Evolutionary conservation across 2,329 filamentous ascomycete species (phyloP), one percentile per base, ranked within the genome.

Genomic region (Talaromyces sp.): DNA sequence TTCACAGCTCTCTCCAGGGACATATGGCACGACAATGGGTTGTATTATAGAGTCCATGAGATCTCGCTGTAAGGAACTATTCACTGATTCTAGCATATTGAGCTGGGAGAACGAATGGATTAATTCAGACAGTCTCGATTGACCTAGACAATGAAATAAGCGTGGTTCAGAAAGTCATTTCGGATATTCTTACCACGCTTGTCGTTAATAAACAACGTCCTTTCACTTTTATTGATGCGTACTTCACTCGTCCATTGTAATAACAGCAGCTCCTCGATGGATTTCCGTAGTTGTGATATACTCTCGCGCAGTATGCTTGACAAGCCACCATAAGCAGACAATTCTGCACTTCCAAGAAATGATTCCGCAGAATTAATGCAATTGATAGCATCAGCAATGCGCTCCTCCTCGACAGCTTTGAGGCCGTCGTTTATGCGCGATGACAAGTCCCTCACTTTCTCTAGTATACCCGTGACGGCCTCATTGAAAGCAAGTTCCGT

Each of bases 181-280:
- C 29, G 6, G 7, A 17, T 58, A 73, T 54, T 72, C 86, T 85
- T 80, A 71, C 83, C 71, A 27, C 80, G 75, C 19, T 74, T 75
- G 12, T 81, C 77, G 27, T 77, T 78, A 35, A 95, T 81, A 0
- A 78, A 81, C 8, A 94, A 75, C 52, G 75, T 80, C 9, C 79
- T 77, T 9, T 78, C 74, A 24, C 83, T 77, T 0, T 79, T 72
- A 67, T 93, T 85, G 19, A 92, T 74, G 1, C 80, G 74, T 12
- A 96, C 77, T 50, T 93, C 77, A 0, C 81, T 78, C 61, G 83
- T 83, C 91, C 92, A 97, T n/a, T 87, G 82, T 58, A 81, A 79
- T 50, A 85, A 83, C 43, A 94, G 82, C 9, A 85, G 83, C 46
- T 88, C 83, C 60, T 86, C 83, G 24, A 94, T 82, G 21, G 83